Base-by-base conservation (phyloP, 225 moss, liverwort and hornwort genomes). In the Takakia lepidozioides region DNA sequence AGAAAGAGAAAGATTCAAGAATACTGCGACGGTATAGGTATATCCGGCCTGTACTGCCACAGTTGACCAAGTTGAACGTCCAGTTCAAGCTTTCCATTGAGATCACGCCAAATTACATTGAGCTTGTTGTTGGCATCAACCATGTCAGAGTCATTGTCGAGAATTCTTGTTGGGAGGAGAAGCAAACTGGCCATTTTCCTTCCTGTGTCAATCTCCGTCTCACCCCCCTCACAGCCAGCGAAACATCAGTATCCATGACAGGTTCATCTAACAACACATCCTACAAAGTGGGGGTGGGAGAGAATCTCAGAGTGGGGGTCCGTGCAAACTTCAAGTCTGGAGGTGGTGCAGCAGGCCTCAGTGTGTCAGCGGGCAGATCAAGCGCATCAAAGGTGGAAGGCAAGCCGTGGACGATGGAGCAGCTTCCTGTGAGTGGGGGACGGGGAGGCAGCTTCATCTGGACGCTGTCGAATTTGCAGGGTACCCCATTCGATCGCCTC, bases 331-430 rank as follows among this genome's bases (percentile, higher is more conserved):
- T 75, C 0, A 75, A 71, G 21, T 20, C 71, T 0, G 58, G 59
- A 2, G 71, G 70, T 4, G 52, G n/a, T n/a, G n/a, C 67, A 10
- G 67, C 75, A 1, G 71, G 71, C 0, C 54, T 74, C 25, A 26
- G 28, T 15, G 54, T 80, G 16, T 43, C 57, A 19, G 63, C 25
- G 0, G 67, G 64, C 18, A 80, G 16, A 4, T 46, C 37, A 1
- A 43, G 40, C 8, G 49, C 3, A 0, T 57, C 72, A 0, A 77
- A 77, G 20, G 4, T 72, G 10, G 68, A 77, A 30, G 72, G 67
- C 6, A 74, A 64, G 51, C 75, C 75, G 0, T 80, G 80, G 80
- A 51, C 32, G 6, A 50, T 80, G 67, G 80, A 80, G 68, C 75
- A 80, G 61, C 70, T 80, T 0, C 72, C 77, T 0, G 52, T 74